Conservation (phyloP, 345 rosid genomes). For the Euphorbia peplus region DNA sequence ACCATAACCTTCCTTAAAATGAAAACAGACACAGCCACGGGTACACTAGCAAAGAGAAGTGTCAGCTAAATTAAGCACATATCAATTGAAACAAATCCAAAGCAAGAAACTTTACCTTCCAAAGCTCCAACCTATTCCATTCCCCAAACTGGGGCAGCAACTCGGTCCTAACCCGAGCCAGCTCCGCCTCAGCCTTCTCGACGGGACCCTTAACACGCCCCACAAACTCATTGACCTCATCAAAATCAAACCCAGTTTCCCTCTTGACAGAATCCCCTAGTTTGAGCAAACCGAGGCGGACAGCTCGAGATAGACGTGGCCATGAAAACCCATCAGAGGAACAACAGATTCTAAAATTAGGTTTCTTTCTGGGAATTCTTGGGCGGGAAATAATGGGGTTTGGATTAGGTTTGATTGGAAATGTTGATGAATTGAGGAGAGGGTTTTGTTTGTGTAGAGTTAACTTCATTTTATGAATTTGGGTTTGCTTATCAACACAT, state of each 20-base stretch:
- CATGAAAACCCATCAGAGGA: conserved; percentile 63
- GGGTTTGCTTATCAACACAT: not conserved
- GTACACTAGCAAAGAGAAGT: too few species aligned
- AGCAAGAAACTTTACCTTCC: conserved; percentile 60
- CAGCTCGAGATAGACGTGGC: conserved; percentile 42
- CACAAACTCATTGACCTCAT: conserved; percentile 38
- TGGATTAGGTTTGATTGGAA: conserved; percentile 16
- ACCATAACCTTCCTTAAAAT: too few species aligned
- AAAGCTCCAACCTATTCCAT: conserved; percentile 79
- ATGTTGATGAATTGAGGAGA: conserved; percentile 31
- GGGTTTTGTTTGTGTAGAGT: conserved; percentile 37
- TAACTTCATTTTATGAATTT: conserved; percentile 37
- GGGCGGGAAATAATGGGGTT: conserved; percentile 23
- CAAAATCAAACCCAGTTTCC: conserved; percentile 69
- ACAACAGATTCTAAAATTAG: conserved; percentile 37
- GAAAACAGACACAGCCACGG: too few species aligned
- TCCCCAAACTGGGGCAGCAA: conserved; percentile 48
- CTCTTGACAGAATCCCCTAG: conserved; percentile 56
- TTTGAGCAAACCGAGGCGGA: conserved; percentile 52
- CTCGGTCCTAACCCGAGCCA: conserved; percentile 50
- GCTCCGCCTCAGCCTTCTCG: conserved; percentile 39
- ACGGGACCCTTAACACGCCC: conserved; percentile 38
- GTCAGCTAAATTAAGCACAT: too few species aligned
- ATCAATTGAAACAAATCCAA: not conserved
- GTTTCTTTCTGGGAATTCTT: conserved; percentile 30